phyloP scores from a whole-genome alignment of 371 early-diverging fungal species.

The Syncephalastrum racemosum region DNA sequence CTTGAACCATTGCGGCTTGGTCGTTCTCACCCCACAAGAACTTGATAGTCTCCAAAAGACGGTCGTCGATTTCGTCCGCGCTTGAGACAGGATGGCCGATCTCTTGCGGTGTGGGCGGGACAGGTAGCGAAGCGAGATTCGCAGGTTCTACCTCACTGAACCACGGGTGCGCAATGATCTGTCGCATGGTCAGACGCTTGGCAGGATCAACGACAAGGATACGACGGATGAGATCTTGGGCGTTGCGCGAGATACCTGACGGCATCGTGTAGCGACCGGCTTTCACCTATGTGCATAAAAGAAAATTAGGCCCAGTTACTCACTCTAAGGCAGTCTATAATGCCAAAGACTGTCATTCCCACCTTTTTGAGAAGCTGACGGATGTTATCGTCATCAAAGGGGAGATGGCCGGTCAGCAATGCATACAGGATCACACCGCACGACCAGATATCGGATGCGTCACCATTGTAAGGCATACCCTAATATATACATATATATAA shows the following conservation, averaged over 20 bases:
- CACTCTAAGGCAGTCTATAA: neutral
- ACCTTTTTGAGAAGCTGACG: conserved; percentile 75
- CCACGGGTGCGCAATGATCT: conserved; percentile 40
- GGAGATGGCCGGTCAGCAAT: conserved; percentile 74
- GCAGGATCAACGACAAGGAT: conserved; percentile 48
- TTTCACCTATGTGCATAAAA: conserved; percentile 55
- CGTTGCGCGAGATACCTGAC: conserved; percentile 60
- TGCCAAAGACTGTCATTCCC: conserved; percentile 26
- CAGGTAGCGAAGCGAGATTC: conserved; percentile 22
- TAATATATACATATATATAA: conserved; percentile 20
- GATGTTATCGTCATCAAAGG: conserved; percentile 81
- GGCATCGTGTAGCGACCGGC: conserved; percentile 61
- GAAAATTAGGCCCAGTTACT: conserved; percentile 2
- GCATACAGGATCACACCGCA: conserved; percentile 79
- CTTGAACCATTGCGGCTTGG: conserved; percentile 35
- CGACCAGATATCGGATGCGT: conserved; percentile 80
- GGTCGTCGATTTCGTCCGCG: conserved; percentile 34
- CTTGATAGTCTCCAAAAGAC: conserved; percentile 36
- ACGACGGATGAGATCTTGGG: conserved; percentile 60
- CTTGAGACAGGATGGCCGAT: conserved; percentile 30
- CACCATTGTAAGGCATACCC: conserved; percentile 74
- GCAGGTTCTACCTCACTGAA: conserved; percentile 26
- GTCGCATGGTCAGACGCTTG: conserved; percentile 38
- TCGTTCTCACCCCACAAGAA: conserved; percentile 42
- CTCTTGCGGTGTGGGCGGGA: conserved; percentile 32